Evolutionary conservation across 495 filamentous ascomycete species (phyloP), one percentile per base, ranked within the genome.

Genomic region (Penicillium riverlandense): DNA sequence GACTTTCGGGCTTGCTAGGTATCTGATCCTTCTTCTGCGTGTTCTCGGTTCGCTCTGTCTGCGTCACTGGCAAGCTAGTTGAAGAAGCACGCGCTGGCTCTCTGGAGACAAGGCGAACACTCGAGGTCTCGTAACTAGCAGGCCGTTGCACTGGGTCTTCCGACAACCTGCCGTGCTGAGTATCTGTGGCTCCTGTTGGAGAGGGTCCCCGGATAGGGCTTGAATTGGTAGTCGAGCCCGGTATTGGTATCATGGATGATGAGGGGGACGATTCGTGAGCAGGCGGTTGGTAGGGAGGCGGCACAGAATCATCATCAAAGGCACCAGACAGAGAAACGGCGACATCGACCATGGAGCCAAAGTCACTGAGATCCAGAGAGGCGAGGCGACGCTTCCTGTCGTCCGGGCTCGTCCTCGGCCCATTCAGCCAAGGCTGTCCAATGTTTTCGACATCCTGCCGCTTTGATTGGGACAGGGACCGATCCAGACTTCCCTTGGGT

Each of bases 311-410:
- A n/a, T 65, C 58, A 8, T 50, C 22, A 22, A 22, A 53, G 5
- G 56, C 48, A 6, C 55, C 29, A 29, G 57, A 45, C 40, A 59
- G 40, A 1, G 63, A 60, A 16, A 68, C 58, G 7, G 65, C 57
- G n/a, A 56, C 63, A 14, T 67, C 63, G 9, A 68, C 59, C 53
- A 67, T 55, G 6, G 63, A 62, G 6, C 57, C 56, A 28, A 69
- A 59, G 22, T 66, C 59, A 29, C 57, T 51, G 8, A 71, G 47
- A 39, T 71, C 59, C 34, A 67, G 38, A 12, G 65, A 62, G 7
- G 57, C 60, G 37, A 66, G 27, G 37, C 54, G 59, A 11, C 52
- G 54, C 42, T 48, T 58, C 15, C 44, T 34, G 1, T 53, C 52
- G 2, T 7, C 38, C 10, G 50, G 15, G 13, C 13, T 40, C 29